A percentile compares a stretch with the other conserved stretches of the same genome.
Conservation (phyloP, 257 asterid genomes). For the Solanum pennellii region DNA sequence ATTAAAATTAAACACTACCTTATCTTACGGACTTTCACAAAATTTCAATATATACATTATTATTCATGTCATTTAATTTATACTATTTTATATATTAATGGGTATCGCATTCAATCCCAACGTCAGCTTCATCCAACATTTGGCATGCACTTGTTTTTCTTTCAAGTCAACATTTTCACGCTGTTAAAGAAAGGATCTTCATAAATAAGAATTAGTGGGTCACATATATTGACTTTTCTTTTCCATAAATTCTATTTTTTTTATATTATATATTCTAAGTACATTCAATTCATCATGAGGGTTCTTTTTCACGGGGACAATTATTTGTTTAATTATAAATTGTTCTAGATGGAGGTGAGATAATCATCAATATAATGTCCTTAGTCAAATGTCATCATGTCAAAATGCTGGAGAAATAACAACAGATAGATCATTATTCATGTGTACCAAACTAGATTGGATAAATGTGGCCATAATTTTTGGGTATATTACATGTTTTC, state of each 20-base stretch:
- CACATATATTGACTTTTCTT: background rate
- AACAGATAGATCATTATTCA: background rate
- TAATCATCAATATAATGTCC: background rate
- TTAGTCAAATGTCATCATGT: background rate
- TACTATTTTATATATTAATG: background rate
- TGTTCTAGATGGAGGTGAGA: background rate
- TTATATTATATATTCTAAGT: background rate
- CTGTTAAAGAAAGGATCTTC: background rate
- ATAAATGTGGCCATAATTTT: background rate
- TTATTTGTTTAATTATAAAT: background rate
- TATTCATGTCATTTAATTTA: background rate
- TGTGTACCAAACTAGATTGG: background rate
- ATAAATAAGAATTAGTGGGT: background rate
- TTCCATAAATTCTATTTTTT: background rate
- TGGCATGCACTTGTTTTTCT: background rate
- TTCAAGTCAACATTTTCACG: background rate
- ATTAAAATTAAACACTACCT: too few relatives aligned
- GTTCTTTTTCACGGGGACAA: background rate
- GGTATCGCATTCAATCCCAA: background rate
- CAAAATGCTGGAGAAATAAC: background rate
- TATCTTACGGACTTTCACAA: accelerated
- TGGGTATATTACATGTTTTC: background rate
- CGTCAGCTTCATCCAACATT: background rate
- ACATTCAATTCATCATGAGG: background rate
- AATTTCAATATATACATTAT: too few relatives aligned